Evolutionary conservation across 495 filamentous ascomycete species (phyloP), one percentile per base, ranked within the genome.

Genomic region (Penicillium samsonianum): DNA sequence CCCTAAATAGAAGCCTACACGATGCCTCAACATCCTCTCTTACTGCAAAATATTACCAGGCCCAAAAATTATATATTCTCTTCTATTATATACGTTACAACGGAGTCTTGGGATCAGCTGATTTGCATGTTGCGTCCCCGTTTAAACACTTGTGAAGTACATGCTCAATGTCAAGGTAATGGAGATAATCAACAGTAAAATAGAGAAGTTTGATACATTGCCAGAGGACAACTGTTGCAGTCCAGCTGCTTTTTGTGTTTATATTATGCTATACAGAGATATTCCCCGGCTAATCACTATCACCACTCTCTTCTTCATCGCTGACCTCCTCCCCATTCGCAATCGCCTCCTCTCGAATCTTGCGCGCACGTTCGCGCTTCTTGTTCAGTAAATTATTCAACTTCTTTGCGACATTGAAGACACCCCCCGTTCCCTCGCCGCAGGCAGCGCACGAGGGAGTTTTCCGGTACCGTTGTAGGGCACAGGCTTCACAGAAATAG

Each of bases 401-500:
- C 58, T 85, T 87, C 80, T 92, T 96, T 10, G 94, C 92, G 8
- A 81, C 81, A 70, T 96, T 96, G 63, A 96, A 98, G 1, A 95
- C 89, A 9, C 94, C 94, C 22, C 86, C 84, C 5, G 95, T 97
- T 2, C 89, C 88, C 8, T 84, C 80, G 1, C 90, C 87, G 70
- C 94, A 98, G 30, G 86, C 90, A 7, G 90, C 91, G 71, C 95
- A 98, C 3, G 82, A 81, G 11, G 91, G 91, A 59, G 88, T 87
- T 69, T 86, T 89, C 59, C 87, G 79, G 71, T 97, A 98, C 53
- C 91, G 72, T 64, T 88, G 80, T 60, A 98, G 73, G 33, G 93
- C 94, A 69, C 95, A 98, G 1, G 76, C 75, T 67, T 96, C 88
- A 71, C 94, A 98, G 60, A 98, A 98, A 65, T 97, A 98, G 70